These are phyloP conservation scores for Phytomonas serpens DNA, from an alignment of 208 protist genomes.

Conservation along the genomic window DNA sequence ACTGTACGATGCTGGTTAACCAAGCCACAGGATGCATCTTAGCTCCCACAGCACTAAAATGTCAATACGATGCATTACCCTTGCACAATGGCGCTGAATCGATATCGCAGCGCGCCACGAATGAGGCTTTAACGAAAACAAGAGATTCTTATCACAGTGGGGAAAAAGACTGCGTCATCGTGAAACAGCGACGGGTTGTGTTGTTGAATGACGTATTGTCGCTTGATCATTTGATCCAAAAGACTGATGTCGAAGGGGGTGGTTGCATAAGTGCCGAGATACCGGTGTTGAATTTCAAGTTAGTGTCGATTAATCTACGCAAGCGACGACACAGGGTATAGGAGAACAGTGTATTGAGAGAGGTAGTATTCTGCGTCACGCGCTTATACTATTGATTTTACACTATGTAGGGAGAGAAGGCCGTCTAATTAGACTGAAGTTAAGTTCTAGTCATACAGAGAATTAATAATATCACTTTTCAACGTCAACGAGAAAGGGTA, in stretches of 20 bases:
- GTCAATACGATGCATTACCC: not conserved
- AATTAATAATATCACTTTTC: not conserved
- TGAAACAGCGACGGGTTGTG: not conserved
- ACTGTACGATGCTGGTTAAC: conserved; percentile 20
- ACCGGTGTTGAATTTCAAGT: not conserved
- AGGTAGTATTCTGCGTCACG: not conserved
- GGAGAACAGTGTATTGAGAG: not conserved
- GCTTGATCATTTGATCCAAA: not conserved
- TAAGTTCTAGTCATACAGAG: not conserved
- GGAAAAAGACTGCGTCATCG: not conserved
- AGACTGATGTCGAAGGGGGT: not conserved
- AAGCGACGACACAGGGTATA: not conserved
- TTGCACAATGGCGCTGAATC: not conserved
- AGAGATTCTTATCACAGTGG: not conserved
- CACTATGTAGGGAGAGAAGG: not conserved
- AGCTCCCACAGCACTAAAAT: conserved; percentile 1
- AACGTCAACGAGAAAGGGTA: not conserved
- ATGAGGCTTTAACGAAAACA: not conserved
- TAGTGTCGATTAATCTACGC: not conserved
- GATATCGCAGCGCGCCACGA: not conserved
- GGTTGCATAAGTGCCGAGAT: not conserved
- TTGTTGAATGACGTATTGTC: not conserved
- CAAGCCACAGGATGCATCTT: conserved; percentile 2
- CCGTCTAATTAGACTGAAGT: not conserved
- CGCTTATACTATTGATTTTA: not conserved